Percentiles rank a stretch among this genome's conserved stretches.
phyloP scores from a whole-genome alignment of 2,329 filamentous ascomycete genomes.

The Iodosphaeria phyllophila region DNA sequence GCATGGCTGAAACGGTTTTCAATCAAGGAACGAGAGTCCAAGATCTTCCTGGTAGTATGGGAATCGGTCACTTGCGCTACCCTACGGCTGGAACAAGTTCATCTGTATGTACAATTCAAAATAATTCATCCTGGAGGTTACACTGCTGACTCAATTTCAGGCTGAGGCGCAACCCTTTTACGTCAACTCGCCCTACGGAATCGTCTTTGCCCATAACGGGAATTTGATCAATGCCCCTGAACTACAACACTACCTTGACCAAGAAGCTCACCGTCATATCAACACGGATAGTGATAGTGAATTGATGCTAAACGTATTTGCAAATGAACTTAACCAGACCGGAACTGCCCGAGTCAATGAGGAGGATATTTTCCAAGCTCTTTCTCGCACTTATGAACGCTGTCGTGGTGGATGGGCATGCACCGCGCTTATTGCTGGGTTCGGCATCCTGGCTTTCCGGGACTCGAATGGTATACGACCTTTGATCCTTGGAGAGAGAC shows the following conservation, averaged over 20 bases:
- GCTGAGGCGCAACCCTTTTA: conserved; percentile 71
- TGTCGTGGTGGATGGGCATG: conserved; percentile 40
- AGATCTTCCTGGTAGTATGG: conserved; percentile 34
- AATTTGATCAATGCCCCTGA: conserved; percentile 60
- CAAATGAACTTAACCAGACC: conserved; percentile 64
- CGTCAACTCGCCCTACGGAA: conserved; percentile 59
- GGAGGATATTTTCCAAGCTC: conserved; percentile 58
- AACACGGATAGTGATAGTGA: conserved; percentile 7
- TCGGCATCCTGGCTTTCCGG: conserved; percentile 63
- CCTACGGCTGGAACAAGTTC: conserved; percentile 46
- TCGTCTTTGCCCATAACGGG: conserved; percentile 56
- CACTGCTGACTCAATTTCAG: conserved; percentile 18
- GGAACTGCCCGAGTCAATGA: conserved; percentile 71
- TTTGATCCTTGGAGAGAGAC: conserved; percentile 18
- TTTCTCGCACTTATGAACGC: conserved; percentile 53
- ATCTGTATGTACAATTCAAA: conserved; percentile 16
- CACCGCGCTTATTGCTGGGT: conserved; percentile 70
- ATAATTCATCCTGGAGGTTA: not conserved
- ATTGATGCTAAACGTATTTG: conserved; percentile 49
- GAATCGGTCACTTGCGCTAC: conserved; percentile 2
- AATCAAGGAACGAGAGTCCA: conserved; percentile 47
- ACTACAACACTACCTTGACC: conserved; percentile 33
- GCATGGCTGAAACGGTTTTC: conserved; percentile 59
- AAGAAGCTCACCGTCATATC: conserved; percentile 46
- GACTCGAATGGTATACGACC: conserved; percentile 67